Percentiles rank a stretch among this genome's conserved stretches.
phyloP scores from a whole-genome alignment of 2,329 filamentous ascomycete species.

The Colletotrichum cordylinicola region DNA sequence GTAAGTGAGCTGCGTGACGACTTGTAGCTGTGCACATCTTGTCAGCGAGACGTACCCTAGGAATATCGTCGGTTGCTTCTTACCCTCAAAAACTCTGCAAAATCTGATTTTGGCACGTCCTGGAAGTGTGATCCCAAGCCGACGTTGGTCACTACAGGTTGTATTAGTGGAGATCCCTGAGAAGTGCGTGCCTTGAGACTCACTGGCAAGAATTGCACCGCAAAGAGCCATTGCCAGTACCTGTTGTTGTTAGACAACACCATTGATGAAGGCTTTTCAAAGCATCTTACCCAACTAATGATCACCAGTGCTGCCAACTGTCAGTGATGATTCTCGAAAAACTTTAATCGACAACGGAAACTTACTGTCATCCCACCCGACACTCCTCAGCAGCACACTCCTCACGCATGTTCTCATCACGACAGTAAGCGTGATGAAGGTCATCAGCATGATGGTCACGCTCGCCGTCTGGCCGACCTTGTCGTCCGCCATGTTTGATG shows the following conservation, averaged over 20 bases:
- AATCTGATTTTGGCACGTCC: constrained; percentile 9
- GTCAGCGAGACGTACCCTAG: not conserved
- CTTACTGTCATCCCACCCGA: constrained; percentile 23
- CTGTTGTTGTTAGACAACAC: not conserved
- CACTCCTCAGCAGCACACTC: constrained; percentile 4
- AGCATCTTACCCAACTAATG: constrained; percentile 14
- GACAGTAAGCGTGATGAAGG: constrained; percentile 14
- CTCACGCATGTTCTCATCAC: constrained; percentile 17
- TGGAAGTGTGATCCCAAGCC: constrained; percentile 21
- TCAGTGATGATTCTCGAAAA: not conserved
- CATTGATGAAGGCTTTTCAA: rapidly evolving
- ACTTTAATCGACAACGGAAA: not conserved
- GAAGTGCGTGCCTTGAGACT: not conserved
- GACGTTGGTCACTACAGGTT: constrained; percentile 13
- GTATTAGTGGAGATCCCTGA: not conserved
- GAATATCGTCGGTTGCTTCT: not conserved
- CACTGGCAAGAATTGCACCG: constrained; percentile 19
- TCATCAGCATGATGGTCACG: constrained; percentile 16
- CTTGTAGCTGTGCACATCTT: constrained; percentile 4
- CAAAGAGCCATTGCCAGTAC: constrained; percentile 21
- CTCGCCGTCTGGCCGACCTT: constrained; percentile 16
- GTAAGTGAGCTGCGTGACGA: constrained; percentile 22
- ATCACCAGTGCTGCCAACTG: constrained; percentile 12
- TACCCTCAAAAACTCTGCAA: constrained; percentile 15
- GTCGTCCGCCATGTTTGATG: constrained; percentile 17